Conservation (phyloP, 2,329 filamentous ascomycete genomes). For the Lasiodiplodia theobromae region DNA sequence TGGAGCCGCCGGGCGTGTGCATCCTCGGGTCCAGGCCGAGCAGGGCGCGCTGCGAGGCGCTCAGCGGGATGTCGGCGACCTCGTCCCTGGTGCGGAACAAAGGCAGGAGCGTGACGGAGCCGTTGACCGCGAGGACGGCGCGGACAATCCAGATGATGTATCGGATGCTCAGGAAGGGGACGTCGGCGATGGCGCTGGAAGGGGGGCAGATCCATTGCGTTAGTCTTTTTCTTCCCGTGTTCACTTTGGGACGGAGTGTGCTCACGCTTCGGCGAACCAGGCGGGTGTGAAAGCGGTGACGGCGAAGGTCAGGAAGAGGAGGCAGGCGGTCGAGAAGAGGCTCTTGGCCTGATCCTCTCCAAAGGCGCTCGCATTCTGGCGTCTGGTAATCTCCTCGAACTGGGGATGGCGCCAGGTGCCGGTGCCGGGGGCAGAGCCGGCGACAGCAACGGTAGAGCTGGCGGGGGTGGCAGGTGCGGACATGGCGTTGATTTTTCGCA, state of each 20-base stretch:
- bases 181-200: conserved; percentile 40
- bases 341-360: conserved; percentile 76
- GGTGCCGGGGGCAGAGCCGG: conserved; percentile 47
- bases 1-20: conserved; percentile 65
- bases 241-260: background rate
- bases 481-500: conserved; percentile 29
- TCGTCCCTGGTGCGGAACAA: conserved; percentile 76
- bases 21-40: conserved; percentile 77
- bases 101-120: conserved; percentile 73
- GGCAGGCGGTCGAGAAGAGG: conserved; percentile 71
- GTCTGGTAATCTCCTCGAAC: conserved; percentile 82
- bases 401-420: conserved; percentile 92
- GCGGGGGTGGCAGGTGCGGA: conserved; percentile 25
- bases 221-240: conserved; percentile 28
- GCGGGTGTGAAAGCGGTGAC: conserved; percentile 44
- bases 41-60: conserved; percentile 83
- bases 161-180: conserved; percentile 48
- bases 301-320: conserved; percentile 59
- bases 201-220: conserved; percentile 40
- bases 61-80: conserved; percentile 87
- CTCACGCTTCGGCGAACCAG: conserved; percentile 10
- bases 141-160: conserved; percentile 58
- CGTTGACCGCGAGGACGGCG: conserved; percentile 67
- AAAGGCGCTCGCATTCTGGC: conserved; percentile 81
- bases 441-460: conserved; percentile 25